Base-by-base conservation (phyloP, 306 rosid genomes). In the Dalbergia cultrata region DNA sequence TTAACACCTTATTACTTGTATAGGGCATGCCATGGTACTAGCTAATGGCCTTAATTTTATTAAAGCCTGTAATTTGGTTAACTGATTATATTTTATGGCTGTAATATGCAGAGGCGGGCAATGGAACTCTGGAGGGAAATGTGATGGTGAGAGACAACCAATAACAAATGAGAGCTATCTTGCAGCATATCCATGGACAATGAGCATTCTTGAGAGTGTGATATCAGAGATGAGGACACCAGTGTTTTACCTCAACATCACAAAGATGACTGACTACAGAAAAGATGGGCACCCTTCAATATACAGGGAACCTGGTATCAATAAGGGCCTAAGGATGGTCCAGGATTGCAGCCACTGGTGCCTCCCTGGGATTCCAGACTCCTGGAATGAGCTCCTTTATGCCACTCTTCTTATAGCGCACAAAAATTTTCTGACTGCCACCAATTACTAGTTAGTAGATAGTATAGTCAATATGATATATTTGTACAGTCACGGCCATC, bases 301-400 rank as follows among this genome's bases (percentile, higher is more conserved):
- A 14, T 75, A 84, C 26, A 57, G 84, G 60, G 81, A 82, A 69
- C 9, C 31, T 1, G 63, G 66, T 53, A 13, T 26, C 52, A 52
- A 54, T 17, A 82, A 43, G 57, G 87, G 76, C 7, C 49, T 7
- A 0, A 84, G 37, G 70, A 74, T 33, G 74, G 79, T 80, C 4
- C 87, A 80, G 31, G 85, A 84, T 4, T 70, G 87, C 76, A 84
- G 87, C 76, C 87, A 84, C 4, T 84, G 87, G 87, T 84, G 87
- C 85, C 87, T 84, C 49, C 87, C 87, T 75, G 87, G 85, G 72
- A 84, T 84, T 80, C 87, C 87, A 56, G 87, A 84, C 82, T 84
- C 85, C 68, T 84, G 87, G 87, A 84, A 80, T 80, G 72, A 80
- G 26, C 76, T 84, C 17, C 80, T 84, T 17, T 80, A 75, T 70